Percentiles rank a stretch among this genome's conserved stretches.
Evolutionary conservation across 257 asterid species (phyloP).

Genomic region (Ehretia macrophylla): DNA sequence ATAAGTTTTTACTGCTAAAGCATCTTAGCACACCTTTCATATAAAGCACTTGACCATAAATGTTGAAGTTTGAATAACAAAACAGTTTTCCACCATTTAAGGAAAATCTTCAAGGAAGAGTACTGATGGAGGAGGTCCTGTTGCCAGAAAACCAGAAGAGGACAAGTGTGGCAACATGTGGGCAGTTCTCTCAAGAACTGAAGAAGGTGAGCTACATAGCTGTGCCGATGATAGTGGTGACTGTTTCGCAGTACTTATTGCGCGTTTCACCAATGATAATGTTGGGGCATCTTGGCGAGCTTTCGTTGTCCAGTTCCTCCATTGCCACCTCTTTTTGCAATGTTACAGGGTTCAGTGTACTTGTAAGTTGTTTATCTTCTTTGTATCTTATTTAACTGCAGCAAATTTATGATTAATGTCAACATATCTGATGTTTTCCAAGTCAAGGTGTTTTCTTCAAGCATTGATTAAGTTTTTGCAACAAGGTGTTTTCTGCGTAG

Average conservation of each 20-base stretch:
- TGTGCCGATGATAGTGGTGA: slow-evolving; percentile 63
- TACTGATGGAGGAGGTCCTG: background rate
- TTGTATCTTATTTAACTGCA: background rate
- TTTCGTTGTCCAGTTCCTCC: slow-evolving; percentile 54
- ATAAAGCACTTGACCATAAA: background rate
- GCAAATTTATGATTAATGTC: slow-evolving; percentile 1
- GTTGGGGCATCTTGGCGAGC: slow-evolving; percentile 63
- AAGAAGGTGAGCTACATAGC: slow-evolving; percentile 56
- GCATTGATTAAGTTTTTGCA: no score
- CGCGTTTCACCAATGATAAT: slow-evolving; percentile 53
- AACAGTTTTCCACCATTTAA: background rate
- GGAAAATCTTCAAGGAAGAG: background rate
- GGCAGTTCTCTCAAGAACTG: slow-evolving; percentile 19
- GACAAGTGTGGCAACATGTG: background rate
- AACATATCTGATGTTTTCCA: no score
- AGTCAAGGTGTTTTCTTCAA: no score
- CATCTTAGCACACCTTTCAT: no score
- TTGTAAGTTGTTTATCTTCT: slow-evolving; percentile 28
- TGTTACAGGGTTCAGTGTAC: slow-evolving; percentile 63
- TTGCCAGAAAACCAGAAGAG: background rate
- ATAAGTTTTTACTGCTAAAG: no score
- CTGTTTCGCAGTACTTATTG: slow-evolving; percentile 48
- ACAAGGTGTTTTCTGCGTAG: no score
- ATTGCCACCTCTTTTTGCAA: slow-evolving; percentile 57
- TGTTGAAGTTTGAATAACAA: background rate